Evolutionary conservation across 208 protist genomes (phyloP).

Genomic region (Strigomonas oncopelti): DNA sequence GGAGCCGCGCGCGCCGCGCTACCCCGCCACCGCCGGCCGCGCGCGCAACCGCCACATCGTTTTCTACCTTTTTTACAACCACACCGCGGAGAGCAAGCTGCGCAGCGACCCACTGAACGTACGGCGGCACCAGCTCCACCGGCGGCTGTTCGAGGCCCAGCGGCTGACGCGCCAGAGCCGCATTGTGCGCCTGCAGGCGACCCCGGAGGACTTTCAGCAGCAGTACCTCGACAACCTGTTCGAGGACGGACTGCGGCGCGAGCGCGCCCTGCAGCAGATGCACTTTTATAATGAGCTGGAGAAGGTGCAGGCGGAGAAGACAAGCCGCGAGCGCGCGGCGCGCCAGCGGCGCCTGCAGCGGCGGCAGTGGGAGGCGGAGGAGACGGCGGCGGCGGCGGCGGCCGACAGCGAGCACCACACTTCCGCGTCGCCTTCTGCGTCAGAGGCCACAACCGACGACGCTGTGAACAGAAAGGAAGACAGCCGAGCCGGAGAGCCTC

Average conservation of each 20-base stretch:
- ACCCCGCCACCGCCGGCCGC: conserved; percentile 11
- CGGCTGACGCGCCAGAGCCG: conserved; percentile 35
- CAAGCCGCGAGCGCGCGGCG: too few relatives aligned
- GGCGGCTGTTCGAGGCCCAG: conserved; percentile 24
- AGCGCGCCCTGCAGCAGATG: conserved; percentile 15
- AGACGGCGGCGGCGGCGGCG: too few relatives aligned
- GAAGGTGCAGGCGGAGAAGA: not conserved
- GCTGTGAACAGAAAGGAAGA: too few relatives aligned
- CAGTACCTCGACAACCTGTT: conserved; percentile 31
- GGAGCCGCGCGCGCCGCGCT: not conserved
- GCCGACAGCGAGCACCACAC: too few relatives aligned
- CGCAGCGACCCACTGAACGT: conserved; percentile 28
- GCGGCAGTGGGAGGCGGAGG: too few relatives aligned
- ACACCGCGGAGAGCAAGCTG: conserved; percentile 34
- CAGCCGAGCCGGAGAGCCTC: not conserved
- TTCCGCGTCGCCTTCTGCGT: too few relatives aligned
- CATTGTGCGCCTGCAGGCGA: conserved; percentile 30
- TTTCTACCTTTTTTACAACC: conserved; percentile 43
- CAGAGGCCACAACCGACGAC: too few relatives aligned
- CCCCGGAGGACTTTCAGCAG: conserved; percentile 26
- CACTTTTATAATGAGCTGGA: conserved; percentile 10
- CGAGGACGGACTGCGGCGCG: conserved; percentile 16
- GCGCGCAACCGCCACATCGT: not conserved
- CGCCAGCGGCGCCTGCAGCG: too few relatives aligned
- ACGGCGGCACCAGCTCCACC: conserved; percentile 24